phyloP scores from a whole-genome alignment of 2,329 filamentous ascomycete genomes.

The Diatrype stigma region DNA sequence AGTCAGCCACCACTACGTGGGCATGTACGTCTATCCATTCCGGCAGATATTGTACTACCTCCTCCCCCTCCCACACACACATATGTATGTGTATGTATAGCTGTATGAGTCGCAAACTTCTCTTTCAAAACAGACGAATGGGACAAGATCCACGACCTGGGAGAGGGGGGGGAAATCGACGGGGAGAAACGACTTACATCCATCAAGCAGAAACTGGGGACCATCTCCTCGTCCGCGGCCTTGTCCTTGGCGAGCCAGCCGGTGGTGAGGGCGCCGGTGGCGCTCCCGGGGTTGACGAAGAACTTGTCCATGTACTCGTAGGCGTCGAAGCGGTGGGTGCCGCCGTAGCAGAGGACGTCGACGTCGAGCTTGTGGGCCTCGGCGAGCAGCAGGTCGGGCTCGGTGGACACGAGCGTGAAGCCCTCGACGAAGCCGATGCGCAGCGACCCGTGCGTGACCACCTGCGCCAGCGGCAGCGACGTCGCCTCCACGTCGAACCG shows the following conservation, averaged over 20 bases:
- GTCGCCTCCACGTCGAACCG: conserved; percentile 64
- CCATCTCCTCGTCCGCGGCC: conserved; percentile 60
- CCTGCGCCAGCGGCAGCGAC: conserved; percentile 60
- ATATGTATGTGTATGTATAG: no score
- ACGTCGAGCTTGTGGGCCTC: conserved; percentile 66
- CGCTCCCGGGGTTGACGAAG: conserved; percentile 66
- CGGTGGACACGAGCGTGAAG: conserved; percentile 63
- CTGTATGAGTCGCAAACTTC: no score
- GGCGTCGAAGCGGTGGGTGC: conserved; percentile 65
- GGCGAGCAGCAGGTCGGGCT: conserved; percentile 62
- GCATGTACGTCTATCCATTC: conserved; percentile 14
- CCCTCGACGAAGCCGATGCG: conserved; percentile 66
- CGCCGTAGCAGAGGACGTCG: conserved; percentile 65
- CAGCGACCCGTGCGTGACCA: conserved; percentile 61
- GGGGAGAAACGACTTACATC: conserved; percentile 64
- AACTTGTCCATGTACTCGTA: conserved; percentile 74
- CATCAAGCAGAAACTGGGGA: conserved; percentile 94
- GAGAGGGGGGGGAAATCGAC: not conserved
- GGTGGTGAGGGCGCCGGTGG: conserved; percentile 59
- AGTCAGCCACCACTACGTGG: conserved; percentile 1
- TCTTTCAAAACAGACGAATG: not conserved
- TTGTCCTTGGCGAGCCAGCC: conserved; percentile 47
- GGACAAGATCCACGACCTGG: no score
- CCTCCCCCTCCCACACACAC: not conserved
- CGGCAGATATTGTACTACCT: not conserved